These are phyloP conservation scores for Acacia concinna DNA, from an alignment of 331 rosid species.

Conservation along the genomic window DNA sequence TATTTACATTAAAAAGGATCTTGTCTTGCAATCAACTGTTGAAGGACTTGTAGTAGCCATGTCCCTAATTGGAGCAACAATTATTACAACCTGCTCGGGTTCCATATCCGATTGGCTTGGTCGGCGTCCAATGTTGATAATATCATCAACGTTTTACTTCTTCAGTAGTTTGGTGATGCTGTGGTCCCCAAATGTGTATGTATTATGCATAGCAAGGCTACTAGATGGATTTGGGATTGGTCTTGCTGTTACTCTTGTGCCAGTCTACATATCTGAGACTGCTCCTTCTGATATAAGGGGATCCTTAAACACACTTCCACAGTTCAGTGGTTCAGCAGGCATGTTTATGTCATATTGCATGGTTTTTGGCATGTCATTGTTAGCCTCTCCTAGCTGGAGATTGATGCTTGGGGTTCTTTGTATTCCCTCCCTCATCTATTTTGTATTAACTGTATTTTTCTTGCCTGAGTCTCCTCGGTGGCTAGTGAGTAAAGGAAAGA, in stretches of 20 bases:
- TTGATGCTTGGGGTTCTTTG: slow-evolving; percentile 69
- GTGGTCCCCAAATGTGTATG: slow-evolving; percentile 85
- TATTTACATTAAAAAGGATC: slow-evolving; percentile 71
- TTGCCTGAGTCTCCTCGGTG: slow-evolving; percentile 98
- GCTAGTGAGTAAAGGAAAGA: slow-evolving; percentile 91
- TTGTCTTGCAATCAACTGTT: slow-evolving; percentile 45
- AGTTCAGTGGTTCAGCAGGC: slow-evolving; percentile 87
- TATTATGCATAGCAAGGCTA: slow-evolving; percentile 68
- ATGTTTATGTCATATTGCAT: slow-evolving; percentile 83
- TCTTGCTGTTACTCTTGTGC: slow-evolving; percentile 84
- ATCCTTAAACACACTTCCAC: slow-evolving; percentile 81
- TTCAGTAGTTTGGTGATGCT: slow-evolving; percentile 75
- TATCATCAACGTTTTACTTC: slow-evolving; percentile 67
- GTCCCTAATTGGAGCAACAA: slow-evolving; percentile 81
- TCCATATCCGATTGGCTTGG: slow-evolving; percentile 72
- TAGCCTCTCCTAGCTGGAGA: slow-evolving; percentile 56
- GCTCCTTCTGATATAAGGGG: slow-evolving; percentile 94
- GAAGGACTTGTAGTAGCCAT: slow-evolving; percentile 96
- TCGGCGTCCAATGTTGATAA: slow-evolving; percentile 76
- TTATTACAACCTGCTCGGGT: slow-evolving; percentile 77
- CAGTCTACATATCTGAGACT: slow-evolving; percentile 82
- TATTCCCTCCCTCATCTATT: slow-evolving; percentile 66
- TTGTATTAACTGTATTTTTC: slow-evolving; percentile 66
- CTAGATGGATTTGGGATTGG: slow-evolving; percentile 92
- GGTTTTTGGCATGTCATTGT: slow-evolving; percentile 74